Evolutionary conservation across 2,329 filamentous ascomycete genomes (phyloP).

Genomic region (Xylaria sp.): DNA sequence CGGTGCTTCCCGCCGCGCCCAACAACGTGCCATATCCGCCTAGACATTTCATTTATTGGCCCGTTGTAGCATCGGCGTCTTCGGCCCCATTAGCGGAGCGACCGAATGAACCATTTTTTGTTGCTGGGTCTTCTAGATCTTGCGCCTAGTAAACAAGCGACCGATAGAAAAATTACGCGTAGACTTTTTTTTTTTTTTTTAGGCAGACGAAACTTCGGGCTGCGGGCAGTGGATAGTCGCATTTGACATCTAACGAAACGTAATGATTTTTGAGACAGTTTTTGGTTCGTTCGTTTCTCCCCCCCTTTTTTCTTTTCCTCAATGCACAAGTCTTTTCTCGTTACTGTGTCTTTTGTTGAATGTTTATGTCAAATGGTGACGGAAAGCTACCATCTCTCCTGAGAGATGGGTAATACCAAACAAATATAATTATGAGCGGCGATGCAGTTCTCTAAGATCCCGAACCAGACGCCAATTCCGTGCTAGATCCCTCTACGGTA

Average conservation of each 20-base stretch:
- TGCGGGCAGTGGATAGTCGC: neutral
- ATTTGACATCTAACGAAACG: neutral
- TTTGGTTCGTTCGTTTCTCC: neutral
- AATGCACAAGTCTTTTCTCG: neutral
- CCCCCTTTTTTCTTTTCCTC: neutral
- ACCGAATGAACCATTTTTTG: neutral
- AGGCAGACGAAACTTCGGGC: neutral
- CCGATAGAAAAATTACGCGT: neutral
- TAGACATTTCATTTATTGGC: constrained; percentile 16
- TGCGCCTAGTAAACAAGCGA: neutral
- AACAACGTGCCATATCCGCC: constrained; percentile 24
- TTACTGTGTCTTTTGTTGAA: neutral
- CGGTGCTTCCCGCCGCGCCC: neutral
- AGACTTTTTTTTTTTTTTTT: neutral
- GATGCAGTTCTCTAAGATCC: constrained; percentile 32
- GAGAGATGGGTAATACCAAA: neutral
- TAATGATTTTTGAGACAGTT: neutral
- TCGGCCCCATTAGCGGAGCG: constrained; percentile 19
- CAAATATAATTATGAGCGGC: constrained; percentile 32
- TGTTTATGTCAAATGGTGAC: neutral
- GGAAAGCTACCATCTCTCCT: neutral
- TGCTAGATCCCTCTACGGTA: constrained; percentile 25
- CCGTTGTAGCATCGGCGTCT: neutral
- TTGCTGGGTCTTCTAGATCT: neutral
- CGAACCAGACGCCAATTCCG: constrained; percentile 31